Evolutionary conservation across 805 yeast genomes (phyloP), one percentile per base, ranked within the genome.

Genomic region (Starmera amethionina): DNA sequence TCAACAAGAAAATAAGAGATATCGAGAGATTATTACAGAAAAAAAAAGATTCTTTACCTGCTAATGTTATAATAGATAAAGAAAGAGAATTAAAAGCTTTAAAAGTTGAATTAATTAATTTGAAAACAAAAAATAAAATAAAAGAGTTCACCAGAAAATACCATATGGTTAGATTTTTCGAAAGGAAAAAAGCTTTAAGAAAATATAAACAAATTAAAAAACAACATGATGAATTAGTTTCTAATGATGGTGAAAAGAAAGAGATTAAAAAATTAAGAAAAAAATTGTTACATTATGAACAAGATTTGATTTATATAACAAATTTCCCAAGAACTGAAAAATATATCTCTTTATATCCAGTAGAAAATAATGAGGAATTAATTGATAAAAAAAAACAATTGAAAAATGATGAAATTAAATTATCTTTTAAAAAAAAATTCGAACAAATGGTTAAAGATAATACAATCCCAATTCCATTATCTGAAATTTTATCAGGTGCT

Each of bases 101-200:
- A 45, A 67, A 72, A 38, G 60, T 67, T 5, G 88, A 84, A 52
- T 64, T 83, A 40, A 65, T 65, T 36, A 66, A 67, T 33, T 72
- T 75, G 14, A 68, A 70, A 44, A 45, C 59, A 32, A 61, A 62
- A 28, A 62, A 65, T 36, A 68, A 65, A 47, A 72, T 74, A 14
- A 72, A 69, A 46, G 68, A 72, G 40, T 62, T 68, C 32, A 75
- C 86, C 11, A 73, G 78, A 49, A 84, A 81, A 62, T 93, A 93
- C 58, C 96, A 87, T 56, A 88, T 87, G 89, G 87, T 93, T 37
- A 73, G 90, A 48, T 93, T 93, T 56, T 86, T 93, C 46, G 97
- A 89, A 60, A 77, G 73, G 55, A 86, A 87, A 64, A 89, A 88
- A 69, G 93, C 96, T 1, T 49, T 75, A 22, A 73, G 95, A 55